A percentile compares a stretch with the other conserved stretches of the same genome.
phyloP scores from a whole-genome alignment of 2,329 filamentous ascomycete genomes.

The Setomelanomma holmii region DNA sequence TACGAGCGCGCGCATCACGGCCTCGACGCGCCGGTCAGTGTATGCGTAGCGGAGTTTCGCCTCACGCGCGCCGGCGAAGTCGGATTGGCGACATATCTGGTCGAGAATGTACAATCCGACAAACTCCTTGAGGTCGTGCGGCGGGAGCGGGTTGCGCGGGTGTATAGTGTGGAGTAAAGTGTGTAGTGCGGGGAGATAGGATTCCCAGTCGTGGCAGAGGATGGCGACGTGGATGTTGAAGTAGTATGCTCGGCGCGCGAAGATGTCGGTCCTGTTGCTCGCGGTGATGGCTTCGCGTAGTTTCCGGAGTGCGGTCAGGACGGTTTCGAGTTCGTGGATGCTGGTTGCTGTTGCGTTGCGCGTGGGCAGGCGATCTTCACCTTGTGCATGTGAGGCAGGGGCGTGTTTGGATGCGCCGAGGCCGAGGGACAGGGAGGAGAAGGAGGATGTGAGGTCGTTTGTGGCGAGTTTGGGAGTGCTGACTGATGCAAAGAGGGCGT shows the following conservation, averaged over 20 bases:
- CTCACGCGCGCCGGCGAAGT: slow-evolving; percentile 75
- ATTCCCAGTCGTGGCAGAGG: slow-evolving; percentile 80
- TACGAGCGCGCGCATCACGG: slow-evolving; percentile 72
- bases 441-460: slow-evolving; percentile 16
- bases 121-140: slow-evolving; percentile 78
- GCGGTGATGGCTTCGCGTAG: slow-evolving; percentile 89
- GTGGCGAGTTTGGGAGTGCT: slow-evolving; percentile 29
- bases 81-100: slow-evolving; percentile 80
- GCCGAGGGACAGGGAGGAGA: slow-evolving; percentile 22
- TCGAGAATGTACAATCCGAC: slow-evolving; percentile 84
- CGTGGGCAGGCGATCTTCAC: slow-evolving; percentile 37
- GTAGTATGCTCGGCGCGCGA: slow-evolving; percentile 87
- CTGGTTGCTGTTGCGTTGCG: slow-evolving; percentile 35
- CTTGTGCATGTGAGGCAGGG: slow-evolving; percentile 13
- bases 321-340: slow-evolving; percentile 68
- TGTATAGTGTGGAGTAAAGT: slow-evolving; percentile 79
- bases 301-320: slow-evolving; percentile 87
- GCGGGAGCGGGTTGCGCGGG: slow-evolving; percentile 69
- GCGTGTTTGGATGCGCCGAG: slow-evolving; percentile 19
- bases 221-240: slow-evolving; percentile 89
- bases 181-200: slow-evolving; percentile 86
- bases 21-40: slow-evolving; percentile 72
- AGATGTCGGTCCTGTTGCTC: slow-evolving; percentile 75
- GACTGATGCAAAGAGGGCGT: slow-evolving; percentile 76
- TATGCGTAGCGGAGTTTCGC: slow-evolving; percentile 68